phyloP scores from a whole-genome alignment of 2,329 filamentous ascomycete genomes.

The Colletotrichum viniferum region DNA sequence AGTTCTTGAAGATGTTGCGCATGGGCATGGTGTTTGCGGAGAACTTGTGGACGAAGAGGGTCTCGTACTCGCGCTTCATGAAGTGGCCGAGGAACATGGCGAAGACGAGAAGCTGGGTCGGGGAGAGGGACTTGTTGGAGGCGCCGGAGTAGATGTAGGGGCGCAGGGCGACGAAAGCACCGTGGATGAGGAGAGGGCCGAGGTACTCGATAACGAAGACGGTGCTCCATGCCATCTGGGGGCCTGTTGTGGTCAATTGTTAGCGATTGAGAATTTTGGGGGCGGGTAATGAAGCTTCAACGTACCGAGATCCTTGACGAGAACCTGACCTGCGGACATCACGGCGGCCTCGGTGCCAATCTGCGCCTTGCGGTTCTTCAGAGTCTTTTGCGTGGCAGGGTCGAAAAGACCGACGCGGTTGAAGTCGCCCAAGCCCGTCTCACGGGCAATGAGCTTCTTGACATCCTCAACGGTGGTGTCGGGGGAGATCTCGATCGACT shows the following conservation, averaged over 20 bases:
- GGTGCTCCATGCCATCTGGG: slow-evolving; percentile 89
- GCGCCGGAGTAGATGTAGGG: slow-evolving; percentile 60
- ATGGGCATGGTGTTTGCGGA: slow-evolving; percentile 92
- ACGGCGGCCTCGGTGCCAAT: slow-evolving; percentile 55
- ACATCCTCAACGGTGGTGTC: slow-evolving; percentile 64
- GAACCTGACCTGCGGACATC: slow-evolving; percentile 60
- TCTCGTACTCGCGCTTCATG: slow-evolving; percentile 93
- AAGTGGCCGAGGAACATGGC: slow-evolving; percentile 82
- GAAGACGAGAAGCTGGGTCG: slow-evolving; percentile 76
- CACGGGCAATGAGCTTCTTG: slow-evolving; percentile 59
- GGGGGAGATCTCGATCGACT: slow-evolving; percentile 50
- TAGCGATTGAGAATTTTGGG: background rate
- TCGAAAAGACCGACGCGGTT: slow-evolving; percentile 69
- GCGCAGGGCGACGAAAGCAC: slow-evolving; percentile 72
- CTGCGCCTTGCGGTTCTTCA: slow-evolving; percentile 65
- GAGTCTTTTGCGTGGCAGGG: slow-evolving; percentile 62
- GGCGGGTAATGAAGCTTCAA: background rate
- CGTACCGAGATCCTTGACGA: slow-evolving; percentile 93
- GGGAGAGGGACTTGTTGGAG: slow-evolving; percentile 55
- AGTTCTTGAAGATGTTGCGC: slow-evolving; percentile 93
- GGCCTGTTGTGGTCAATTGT: slow-evolving; percentile 55
- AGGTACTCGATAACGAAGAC: slow-evolving; percentile 96
- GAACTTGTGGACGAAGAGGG: slow-evolving; percentile 93
- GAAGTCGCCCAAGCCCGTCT: slow-evolving; percentile 56
- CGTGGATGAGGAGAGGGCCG: slow-evolving; percentile 88